phyloP scores from a whole-genome alignment of 768 basidiomycete genomes.

The Boletales sp. region DNA sequence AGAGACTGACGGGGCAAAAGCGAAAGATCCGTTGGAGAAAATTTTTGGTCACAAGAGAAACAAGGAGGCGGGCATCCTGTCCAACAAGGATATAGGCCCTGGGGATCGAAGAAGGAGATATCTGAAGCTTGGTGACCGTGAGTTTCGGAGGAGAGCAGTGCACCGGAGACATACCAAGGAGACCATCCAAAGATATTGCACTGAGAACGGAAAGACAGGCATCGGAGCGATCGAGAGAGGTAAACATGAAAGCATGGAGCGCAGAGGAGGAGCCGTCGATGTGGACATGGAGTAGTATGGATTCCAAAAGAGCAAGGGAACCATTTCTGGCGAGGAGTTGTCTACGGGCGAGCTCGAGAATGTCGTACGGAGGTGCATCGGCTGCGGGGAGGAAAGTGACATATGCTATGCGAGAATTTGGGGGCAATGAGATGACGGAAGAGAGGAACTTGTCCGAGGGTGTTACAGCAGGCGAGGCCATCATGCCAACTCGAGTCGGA shows the following conservation, averaged over 20 bases:
- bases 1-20: slow-evolving; percentile 47
- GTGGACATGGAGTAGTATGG: slow-evolving; percentile 50
- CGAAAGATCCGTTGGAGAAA: slow-evolving; percentile 22
- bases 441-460: slow-evolving; percentile 43
- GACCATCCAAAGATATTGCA: slow-evolving; percentile 43
- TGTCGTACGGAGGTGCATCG: slow-evolving; percentile 31
- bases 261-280: slow-evolving; percentile 39
- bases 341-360: slow-evolving; percentile 56
- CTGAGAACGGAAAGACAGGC: slow-evolving; percentile 32
- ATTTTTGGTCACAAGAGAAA: slow-evolving; percentile 30
- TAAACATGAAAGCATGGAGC: slow-evolving; percentile 59
- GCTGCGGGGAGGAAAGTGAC: slow-evolving; percentile 39
- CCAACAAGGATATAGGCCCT: slow-evolving; percentile 53
- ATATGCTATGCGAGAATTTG: slow-evolving; percentile 41
- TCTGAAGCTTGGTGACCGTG: slow-evolving; percentile 37
- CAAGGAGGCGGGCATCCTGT: slow-evolving; percentile 45
- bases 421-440: slow-evolving; percentile 45
- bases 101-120: slow-evolving; percentile 42
- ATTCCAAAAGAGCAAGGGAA: slow-evolving; percentile 40
- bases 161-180: slow-evolving; percentile 45
- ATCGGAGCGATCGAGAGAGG: slow-evolving; percentile 31
- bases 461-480: slow-evolving; percentile 26
- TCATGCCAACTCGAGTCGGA: slow-evolving; percentile 11
- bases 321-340: slow-evolving; percentile 39
- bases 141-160: slow-evolving; percentile 7